phyloP scores from a whole-genome alignment of 192 early-diverging fungal species.

The Coemansia sp. region DNA sequence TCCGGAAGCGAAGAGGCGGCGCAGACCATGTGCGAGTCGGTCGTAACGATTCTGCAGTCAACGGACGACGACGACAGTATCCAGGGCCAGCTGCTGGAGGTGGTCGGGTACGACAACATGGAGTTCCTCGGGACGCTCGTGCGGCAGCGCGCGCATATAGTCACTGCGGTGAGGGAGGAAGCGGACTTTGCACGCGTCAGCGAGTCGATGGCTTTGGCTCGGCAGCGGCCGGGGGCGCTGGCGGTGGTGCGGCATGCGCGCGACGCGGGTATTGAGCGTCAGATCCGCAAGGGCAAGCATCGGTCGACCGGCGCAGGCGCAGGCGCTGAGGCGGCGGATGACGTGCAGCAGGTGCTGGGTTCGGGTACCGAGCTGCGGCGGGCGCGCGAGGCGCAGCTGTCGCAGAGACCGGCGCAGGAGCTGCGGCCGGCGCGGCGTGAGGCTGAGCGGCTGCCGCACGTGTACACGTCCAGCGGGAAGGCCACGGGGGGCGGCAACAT shows the following conservation, averaged over 20 bases:
- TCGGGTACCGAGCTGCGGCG: slow-evolving; percentile 33
- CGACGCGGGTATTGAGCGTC: slow-evolving; percentile 35
- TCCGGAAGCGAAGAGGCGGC: slow-evolving; percentile 15
- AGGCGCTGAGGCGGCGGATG: background rate
- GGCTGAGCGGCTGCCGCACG: slow-evolving; percentile 67
- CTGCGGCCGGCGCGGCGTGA: slow-evolving; percentile 22
- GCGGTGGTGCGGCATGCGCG: slow-evolving; percentile 26
- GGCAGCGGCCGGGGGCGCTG: slow-evolving; percentile 21
- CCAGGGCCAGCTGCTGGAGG: slow-evolving; percentile 45
- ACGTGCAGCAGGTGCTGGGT: slow-evolving; percentile 26
- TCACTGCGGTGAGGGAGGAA: slow-evolving; percentile 22
- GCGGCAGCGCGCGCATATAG: slow-evolving; percentile 28
- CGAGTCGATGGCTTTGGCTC: slow-evolving; percentile 2
- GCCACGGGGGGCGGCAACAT: slow-evolving; percentile 58
- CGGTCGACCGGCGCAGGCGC: background rate
- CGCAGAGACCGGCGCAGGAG: slow-evolving; percentile 25
- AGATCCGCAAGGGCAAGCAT: slow-evolving; percentile 14
- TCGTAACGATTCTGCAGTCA: slow-evolving; percentile 26
- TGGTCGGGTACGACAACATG: slow-evolving; percentile 49
- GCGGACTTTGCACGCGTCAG: slow-evolving; percentile 28
- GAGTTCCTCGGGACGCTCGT: slow-evolving; percentile 42
- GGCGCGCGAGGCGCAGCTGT: slow-evolving; percentile 45
- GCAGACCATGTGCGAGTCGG: slow-evolving; percentile 30
- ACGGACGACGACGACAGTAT: slow-evolving; percentile 39
- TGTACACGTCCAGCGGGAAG: slow-evolving; percentile 63